These are phyloP conservation scores for Raddia distichophylla DNA, from an alignment of 176 grass and related monocot species.

Conservation along the genomic window DNA sequence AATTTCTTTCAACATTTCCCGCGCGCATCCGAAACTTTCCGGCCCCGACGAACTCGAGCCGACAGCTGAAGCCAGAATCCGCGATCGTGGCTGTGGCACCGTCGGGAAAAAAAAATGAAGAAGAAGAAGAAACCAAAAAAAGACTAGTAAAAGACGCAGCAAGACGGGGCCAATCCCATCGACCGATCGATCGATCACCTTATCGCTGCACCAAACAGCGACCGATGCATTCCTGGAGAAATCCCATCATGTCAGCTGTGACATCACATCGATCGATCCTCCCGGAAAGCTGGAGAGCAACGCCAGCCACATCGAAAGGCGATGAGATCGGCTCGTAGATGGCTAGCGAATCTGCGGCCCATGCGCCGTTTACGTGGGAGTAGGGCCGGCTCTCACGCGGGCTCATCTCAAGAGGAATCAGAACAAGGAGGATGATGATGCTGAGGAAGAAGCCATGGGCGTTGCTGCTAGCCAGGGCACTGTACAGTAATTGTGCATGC, in stretches of 20 bases:
- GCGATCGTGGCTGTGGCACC: conserved; percentile 20
- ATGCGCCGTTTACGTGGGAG: conserved; percentile 8
- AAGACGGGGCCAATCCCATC: not conserved
- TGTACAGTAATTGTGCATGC: not conserved
- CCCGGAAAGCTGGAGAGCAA: conserved; percentile 34
- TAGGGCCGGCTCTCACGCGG: conserved; percentile 13
- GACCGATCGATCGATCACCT: too few species aligned
- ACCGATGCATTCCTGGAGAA: too few species aligned
- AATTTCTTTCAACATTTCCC: not conserved
- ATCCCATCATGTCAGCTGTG: too few species aligned
- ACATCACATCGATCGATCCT: not conserved
- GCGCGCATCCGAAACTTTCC: not conserved
- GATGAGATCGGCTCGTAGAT: not conserved
- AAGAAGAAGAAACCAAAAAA: not conserved
- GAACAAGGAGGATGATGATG: too few species aligned
- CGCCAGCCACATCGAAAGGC: not conserved
- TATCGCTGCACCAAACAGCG: too few species aligned
- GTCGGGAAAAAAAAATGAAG: not conserved
- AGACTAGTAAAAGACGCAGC: too few species aligned
- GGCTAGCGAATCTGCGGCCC: not conserved
- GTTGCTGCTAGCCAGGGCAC: not conserved
- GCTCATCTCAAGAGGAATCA: not conserved
- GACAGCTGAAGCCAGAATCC: not conserved
- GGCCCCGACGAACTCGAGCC: conserved; percentile 6
- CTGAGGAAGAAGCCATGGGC: not conserved